A percentile compares a stretch with the other conserved stretches of the same genome.
Evolutionary conservation across 352 stramenopile genomes (phyloP).

Genomic region (Phytopythium chamaehyphon): DNA sequence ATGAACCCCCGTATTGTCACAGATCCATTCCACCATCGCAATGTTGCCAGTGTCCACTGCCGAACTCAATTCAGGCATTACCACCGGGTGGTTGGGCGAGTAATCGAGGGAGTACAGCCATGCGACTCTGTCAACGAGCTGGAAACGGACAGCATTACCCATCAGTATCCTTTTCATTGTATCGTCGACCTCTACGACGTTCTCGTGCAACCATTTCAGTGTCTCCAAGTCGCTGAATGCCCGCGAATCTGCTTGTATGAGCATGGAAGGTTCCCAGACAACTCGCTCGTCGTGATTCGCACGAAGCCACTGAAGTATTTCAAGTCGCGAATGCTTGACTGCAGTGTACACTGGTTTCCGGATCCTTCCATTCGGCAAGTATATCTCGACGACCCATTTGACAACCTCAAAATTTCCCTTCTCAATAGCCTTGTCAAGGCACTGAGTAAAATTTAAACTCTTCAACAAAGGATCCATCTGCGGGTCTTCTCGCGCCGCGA

Average conservation of each 20-base stretch:
- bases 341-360: neutral
- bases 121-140: too few relatives aligned
- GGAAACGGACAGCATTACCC: neutral
- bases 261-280: neutral
- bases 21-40: too few relatives aligned
- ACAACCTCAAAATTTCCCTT: neutral
- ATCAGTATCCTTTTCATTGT: neutral
- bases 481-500: neutral
- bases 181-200: neutral
- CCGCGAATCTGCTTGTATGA: neutral
- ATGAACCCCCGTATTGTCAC: too few relatives aligned
- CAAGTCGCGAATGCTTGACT: neutral
- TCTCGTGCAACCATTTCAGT: neutral
- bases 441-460: neutral
- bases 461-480: neutral
- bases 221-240: neutral
- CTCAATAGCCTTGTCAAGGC: neutral
- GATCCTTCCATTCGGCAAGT: neutral
- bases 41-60: too few relatives aligned
- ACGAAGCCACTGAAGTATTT: neutral
- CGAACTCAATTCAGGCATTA: too few relatives aligned
- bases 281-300: neutral
- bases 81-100: too few relatives aligned
- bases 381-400: neutral
- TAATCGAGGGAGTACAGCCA: too few relatives aligned